Evolutionary conservation across 495 filamentous ascomycete species (phyloP).

Genomic region (Cryomyces minteri): DNA sequence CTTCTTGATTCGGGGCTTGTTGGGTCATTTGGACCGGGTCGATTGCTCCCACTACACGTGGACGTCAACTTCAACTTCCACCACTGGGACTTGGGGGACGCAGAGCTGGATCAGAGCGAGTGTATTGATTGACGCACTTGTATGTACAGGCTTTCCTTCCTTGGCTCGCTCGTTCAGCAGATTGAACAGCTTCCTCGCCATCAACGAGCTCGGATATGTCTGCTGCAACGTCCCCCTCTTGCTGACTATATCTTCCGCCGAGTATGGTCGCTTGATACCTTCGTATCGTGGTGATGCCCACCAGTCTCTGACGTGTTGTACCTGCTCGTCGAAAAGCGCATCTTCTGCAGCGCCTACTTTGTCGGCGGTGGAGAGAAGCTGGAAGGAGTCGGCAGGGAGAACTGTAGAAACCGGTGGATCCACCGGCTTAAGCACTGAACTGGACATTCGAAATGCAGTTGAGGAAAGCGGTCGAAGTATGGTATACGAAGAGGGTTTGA

Average conservation of each 20-base stretch:
- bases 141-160: conserved; percentile 74
- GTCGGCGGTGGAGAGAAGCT: conserved; percentile 50
- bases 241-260: conserved; percentile 74
- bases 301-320: conserved; percentile 72
- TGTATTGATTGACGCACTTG: conserved; percentile 35
- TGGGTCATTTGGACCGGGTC: conserved; percentile 99
- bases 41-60: conserved; percentile 69
- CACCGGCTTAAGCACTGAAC: conserved; percentile 18
- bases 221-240: conserved; percentile 80
- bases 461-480: conserved; percentile 14
- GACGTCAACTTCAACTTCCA: conserved; percentile 3
- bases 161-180: conserved; percentile 58
- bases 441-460: conserved; percentile 13
- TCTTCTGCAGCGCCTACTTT: conserved; percentile 71
- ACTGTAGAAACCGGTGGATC: conserved; percentile 36
- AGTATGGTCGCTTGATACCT: conserved; percentile 83
- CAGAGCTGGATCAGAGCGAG: background rate
- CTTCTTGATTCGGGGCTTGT: conserved; percentile 88
- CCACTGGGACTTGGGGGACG: background rate
- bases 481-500: conserved; percentile 4
- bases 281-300: conserved; percentile 68
- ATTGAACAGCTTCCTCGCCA: conserved; percentile 89
- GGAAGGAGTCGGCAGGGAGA: conserved; percentile 54
- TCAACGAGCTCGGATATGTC: conserved; percentile 72
- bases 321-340: conserved; percentile 56